Conservation (phyloP, 139 green algal species). For the Picochlorum costavermella region DNA sequence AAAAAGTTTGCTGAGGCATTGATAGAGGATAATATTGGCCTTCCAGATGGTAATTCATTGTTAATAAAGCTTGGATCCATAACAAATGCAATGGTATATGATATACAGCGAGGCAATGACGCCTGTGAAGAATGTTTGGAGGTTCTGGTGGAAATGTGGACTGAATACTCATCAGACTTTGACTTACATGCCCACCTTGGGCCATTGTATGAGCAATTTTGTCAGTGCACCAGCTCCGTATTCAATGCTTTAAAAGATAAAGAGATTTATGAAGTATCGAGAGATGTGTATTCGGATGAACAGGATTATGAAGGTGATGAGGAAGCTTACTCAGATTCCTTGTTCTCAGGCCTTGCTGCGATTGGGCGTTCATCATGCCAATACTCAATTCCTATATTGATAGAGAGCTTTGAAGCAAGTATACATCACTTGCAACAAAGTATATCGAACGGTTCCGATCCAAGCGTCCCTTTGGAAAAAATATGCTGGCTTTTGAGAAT, state of each 20-base stretch:
- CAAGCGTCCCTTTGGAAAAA: slow-evolving; percentile 58
- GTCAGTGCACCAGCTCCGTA: neutral
- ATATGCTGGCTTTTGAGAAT: slow-evolving; percentile 66
- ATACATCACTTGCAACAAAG: slow-evolving; percentile 22
- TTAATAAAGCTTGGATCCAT: neutral
- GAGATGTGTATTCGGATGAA: slow-evolving; percentile 47
- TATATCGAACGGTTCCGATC: slow-evolving; percentile 23
- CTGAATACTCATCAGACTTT: slow-evolving; percentile 19
- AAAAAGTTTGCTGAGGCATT: too few relatives aligned
- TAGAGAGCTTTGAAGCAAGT: slow-evolving; percentile 16
- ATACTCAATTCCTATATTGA: slow-evolving; percentile 40
- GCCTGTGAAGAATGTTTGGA: slow-evolving; percentile 36
- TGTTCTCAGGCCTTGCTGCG: slow-evolving; percentile 43
- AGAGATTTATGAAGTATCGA: slow-evolving; percentile 39
- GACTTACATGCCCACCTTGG: slow-evolving; percentile 3
- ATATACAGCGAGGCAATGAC: slow-evolving; percentile 5
- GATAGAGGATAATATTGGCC: too few relatives aligned
- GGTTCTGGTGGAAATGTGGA: slow-evolving; percentile 52
- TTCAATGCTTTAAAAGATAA: slow-evolving; percentile 24
- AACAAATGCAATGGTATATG: neutral
- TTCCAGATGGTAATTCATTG: too few relatives aligned
- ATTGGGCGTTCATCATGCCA: slow-evolving; percentile 44
- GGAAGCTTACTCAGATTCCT: slow-evolving; percentile 42
- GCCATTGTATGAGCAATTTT: neutral
- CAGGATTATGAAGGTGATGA: slow-evolving; percentile 55